Evolutionary conservation across 2,329 filamentous ascomycete genomes (phyloP).

Genomic region (Alternaria metachromatica): DNA sequence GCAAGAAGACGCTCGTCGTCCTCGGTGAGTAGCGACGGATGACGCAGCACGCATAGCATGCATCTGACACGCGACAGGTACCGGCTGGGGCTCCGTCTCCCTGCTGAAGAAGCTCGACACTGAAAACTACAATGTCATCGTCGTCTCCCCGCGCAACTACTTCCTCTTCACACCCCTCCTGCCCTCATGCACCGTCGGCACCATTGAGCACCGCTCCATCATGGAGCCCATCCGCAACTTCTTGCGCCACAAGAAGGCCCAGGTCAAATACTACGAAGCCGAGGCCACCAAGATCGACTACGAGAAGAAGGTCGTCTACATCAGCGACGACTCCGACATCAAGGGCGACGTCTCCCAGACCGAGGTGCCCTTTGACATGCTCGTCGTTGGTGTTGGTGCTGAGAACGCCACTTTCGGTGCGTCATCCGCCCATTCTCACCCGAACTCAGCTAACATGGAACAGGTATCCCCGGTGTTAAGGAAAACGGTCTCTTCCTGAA

Average conservation of each 20-base stretch:
- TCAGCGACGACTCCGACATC: slow-evolving; percentile 91
- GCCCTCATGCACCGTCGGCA: slow-evolving; percentile 95
- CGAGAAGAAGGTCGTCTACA: slow-evolving; percentile 84
- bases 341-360: slow-evolving; percentile 82
- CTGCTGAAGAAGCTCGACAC: slow-evolving; percentile 98
- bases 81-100: slow-evolving; percentile 95
- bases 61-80: slow-evolving; percentile 65
- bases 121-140: slow-evolving; percentile 98
- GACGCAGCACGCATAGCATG: not conserved
- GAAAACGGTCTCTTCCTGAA: slow-evolving; percentile 98
- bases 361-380: slow-evolving; percentile 96
- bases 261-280: slow-evolving; percentile 97
- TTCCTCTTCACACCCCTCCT: slow-evolving; percentile 99
- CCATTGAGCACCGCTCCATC: slow-evolving; percentile 98
- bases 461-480: slow-evolving; percentile 85
- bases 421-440: slow-evolving; percentile 23
- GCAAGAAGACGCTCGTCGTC: slow-evolving; percentile 96
- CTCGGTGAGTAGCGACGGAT: slow-evolving; percentile 68
- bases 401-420: slow-evolving; percentile 96
- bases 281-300: slow-evolving; percentile 96
- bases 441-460: slow-evolving; percentile 20
- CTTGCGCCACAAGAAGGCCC: slow-evolving; percentile 89
- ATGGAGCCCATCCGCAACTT: slow-evolving; percentile 99
- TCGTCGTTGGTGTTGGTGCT: slow-evolving; percentile 94
- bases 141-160: slow-evolving; percentile 98